Base-by-base conservation (phyloP, 2,329 filamentous ascomycete genomes). In the Pyrenochaeta sp. region DNA sequence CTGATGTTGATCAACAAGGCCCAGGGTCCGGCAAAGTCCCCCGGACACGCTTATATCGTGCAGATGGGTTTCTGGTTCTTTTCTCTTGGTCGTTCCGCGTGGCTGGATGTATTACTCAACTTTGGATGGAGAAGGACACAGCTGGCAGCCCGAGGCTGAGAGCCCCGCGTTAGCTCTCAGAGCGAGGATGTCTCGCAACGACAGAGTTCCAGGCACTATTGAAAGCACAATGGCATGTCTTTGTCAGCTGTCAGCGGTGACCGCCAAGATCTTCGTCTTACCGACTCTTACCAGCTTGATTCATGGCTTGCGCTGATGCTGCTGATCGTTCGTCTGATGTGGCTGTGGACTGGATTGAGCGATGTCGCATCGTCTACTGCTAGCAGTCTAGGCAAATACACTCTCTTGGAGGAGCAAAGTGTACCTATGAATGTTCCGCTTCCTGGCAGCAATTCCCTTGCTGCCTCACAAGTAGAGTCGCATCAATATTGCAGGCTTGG, bases 171-270 rank as follows among this genome's bases (percentile, higher is more conserved):
- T 44, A 21, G 40, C 43, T 18, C 33, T 31, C 40, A 4, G 31
- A 39, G 33, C 20, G 33, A 37, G 7, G 17, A 18, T 37, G 35
- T 18, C 7, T 37, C 35, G 35, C 17, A 17, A 17, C 17, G 7
- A 29, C 23, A 12, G 36, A 23, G 17, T 9, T 27, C 15, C 48
- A 43, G 30, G 30, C 23, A 48, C 40, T 46, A 46, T 20, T 17
- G 33, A 40, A 33, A 29, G 27, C 3, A 43, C 20, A 18, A 18
- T 15, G 37, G 11, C 15, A 32, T 36, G 51, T 32, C 44, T 45
- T 47, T 51, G 37, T 52, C 52, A 45, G 48, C 51, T 51, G 37
- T 52, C 52, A 45, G 48, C 51, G 37, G 35, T 18, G 35, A 37
- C 23, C 21, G 14, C 51, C 17, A 40, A 30, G 21, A 36, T n/a